Conservation (phyloP, 1,139 yeast genomes). For the Yamadazyma sp. region DNA sequence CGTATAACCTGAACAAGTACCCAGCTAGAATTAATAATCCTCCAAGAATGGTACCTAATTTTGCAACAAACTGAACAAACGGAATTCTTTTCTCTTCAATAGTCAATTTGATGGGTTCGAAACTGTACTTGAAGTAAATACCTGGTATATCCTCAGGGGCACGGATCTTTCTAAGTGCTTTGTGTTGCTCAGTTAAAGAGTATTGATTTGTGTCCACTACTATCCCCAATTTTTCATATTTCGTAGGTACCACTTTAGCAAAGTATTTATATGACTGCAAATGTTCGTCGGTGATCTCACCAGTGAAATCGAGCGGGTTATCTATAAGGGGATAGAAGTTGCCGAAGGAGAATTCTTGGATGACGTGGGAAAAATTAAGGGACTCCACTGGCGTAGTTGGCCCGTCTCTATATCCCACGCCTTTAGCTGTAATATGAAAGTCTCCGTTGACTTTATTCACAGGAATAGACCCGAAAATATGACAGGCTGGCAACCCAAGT, state of each 20-base stretch:
- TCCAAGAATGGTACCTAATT: constrained; percentile 78
- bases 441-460: constrained; percentile 87
- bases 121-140: constrained; percentile 77
- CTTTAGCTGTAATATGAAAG: constrained; percentile 79
- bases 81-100: constrained; percentile 73
- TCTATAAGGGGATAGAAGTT: constrained; percentile 81
- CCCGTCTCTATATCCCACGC: constrained; percentile 56
- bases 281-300: constrained; percentile 49
- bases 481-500: constrained; percentile 76
- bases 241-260: constrained; percentile 82
- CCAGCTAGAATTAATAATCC: constrained; percentile 62
- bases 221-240: constrained; percentile 69
- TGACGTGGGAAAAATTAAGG: constrained; percentile 79
- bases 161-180: constrained; percentile 20
- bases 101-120: constrained; percentile 78
- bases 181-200: constrained; percentile 64
- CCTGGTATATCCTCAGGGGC: constrained; percentile 61
- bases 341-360: constrained; percentile 89
- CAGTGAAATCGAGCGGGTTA: constrained; percentile 82
- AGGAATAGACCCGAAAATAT: constrained; percentile 82
- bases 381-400: constrained; percentile 46
- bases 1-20: constrained; percentile 46
- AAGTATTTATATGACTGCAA: constrained; percentile 60
- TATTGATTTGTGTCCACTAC: constrained; percentile 82
- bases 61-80: constrained; percentile 73